phyloP scores from a whole-genome alignment of 176 grass and related monocot genomes.

The Cymbopogon citratus region DNA sequence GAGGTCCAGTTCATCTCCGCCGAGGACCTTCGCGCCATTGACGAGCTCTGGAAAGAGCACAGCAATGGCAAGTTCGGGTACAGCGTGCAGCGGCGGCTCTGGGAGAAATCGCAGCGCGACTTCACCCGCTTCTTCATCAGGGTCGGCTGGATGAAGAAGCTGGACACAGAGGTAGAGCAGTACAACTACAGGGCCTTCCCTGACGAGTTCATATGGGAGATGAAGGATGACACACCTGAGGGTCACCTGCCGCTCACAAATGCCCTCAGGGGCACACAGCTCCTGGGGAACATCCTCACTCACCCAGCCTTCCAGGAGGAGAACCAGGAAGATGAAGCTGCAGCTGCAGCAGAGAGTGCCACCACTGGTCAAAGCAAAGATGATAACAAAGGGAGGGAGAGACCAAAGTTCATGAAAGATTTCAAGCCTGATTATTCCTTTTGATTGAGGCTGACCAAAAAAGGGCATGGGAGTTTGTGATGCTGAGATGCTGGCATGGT shows the following conservation, averaged over 20 bases:
- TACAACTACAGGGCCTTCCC: slow-evolving; percentile 89
- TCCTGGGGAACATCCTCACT: slow-evolving; percentile 59
- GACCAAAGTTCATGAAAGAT: slow-evolving; percentile 41
- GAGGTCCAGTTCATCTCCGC: slow-evolving; percentile 75
- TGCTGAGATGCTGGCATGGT: slow-evolving; percentile 36
- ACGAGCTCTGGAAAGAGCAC: slow-evolving; percentile 63
- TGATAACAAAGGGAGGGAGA: neutral
- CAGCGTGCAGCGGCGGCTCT: slow-evolving; percentile 70
- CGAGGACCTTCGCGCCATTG: slow-evolving; percentile 60
- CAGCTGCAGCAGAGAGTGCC: neutral
- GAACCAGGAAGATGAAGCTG: slow-evolving; percentile 19
- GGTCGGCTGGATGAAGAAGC: slow-evolving; percentile 95
- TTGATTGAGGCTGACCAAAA: slow-evolving; percentile 43
- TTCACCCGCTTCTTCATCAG: slow-evolving; percentile 89
- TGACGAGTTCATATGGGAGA: slow-evolving; percentile 85
- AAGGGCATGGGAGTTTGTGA: slow-evolving; percentile 22
- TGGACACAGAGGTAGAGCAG: slow-evolving; percentile 84
- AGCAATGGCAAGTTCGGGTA: slow-evolving; percentile 83
- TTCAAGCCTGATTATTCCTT: slow-evolving; percentile 91
- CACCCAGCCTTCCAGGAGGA: slow-evolving; percentile 72
- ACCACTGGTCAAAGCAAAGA: slow-evolving; percentile 25
- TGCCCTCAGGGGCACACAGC: slow-evolving; percentile 85
- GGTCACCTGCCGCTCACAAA: slow-evolving; percentile 95
- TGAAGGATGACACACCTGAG: slow-evolving; percentile 66
- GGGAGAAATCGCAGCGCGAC: slow-evolving; percentile 70